Conservation (phyloP, 345 rosid species). For the Linum usitatissimum region DNA sequence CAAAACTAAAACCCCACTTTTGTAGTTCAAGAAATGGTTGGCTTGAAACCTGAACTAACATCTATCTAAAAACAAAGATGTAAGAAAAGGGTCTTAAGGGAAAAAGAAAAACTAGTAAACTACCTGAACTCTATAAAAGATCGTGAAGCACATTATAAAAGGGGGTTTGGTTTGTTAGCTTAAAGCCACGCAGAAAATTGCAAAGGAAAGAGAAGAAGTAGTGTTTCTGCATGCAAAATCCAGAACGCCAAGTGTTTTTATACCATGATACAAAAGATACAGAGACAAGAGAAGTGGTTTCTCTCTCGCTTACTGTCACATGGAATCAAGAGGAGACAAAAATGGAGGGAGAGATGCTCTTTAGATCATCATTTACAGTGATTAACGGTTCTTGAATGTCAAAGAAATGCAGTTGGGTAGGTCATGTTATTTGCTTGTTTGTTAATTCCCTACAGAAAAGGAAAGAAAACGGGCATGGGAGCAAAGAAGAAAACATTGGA, state of each 20-base stretch:
- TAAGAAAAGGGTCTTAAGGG: not conserved
- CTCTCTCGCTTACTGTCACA: no score
- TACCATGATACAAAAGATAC: not conserved
- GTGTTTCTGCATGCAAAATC: not conserved
- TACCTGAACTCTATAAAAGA: conserved; percentile 34
- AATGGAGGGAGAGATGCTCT: not conserved
- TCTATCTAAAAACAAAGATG: conserved; percentile 16
- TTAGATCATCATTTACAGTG: not conserved
- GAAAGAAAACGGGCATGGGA: not conserved
- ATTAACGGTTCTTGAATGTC: not conserved
- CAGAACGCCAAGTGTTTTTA: not conserved
- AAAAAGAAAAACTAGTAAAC: conserved; percentile 34
- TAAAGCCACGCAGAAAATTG: not conserved
- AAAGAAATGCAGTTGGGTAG: not conserved
- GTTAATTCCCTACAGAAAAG: not conserved
- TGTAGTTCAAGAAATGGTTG: conserved; percentile 39
- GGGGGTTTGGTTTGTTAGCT: conserved; percentile 25
- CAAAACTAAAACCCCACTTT: conserved; percentile 13
- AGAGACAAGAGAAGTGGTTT: no score
- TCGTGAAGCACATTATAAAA: conserved; percentile 31
- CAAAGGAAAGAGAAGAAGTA: not conserved
- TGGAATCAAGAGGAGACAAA: not conserved
- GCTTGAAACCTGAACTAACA: conserved; percentile 29
- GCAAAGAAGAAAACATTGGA: not conserved
- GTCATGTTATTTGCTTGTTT: not conserved